phyloP scores from a whole-genome alignment of 228 moss, liverwort and hornwort genomes.

The Sphagnum magellanicum region DNA sequence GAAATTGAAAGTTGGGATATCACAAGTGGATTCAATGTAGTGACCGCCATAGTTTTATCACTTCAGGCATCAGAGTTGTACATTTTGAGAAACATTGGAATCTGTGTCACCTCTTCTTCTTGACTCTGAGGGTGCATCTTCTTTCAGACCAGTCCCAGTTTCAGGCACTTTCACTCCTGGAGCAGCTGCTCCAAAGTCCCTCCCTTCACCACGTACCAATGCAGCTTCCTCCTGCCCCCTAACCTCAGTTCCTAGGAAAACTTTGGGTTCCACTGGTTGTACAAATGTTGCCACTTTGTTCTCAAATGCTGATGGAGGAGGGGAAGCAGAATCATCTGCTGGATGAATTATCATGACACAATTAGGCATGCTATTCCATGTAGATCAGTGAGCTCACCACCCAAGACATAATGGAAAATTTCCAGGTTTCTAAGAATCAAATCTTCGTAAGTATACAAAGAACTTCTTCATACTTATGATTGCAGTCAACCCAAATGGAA shows the following conservation, averaged over 20 bases:
- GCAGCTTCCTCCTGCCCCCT: neutral
- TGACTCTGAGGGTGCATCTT: constrained; percentile 20
- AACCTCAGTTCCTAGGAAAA: neutral
- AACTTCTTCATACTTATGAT: too few relatives aligned
- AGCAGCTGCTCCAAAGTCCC: constrained; percentile 18
- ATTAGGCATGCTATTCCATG: neutral
- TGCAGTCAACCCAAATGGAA: too few relatives aligned
- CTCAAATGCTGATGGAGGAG: constrained; percentile 23
- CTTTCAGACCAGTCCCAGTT: constrained; percentile 18
- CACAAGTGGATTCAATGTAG: too few relatives aligned
- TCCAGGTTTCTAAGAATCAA: too few relatives aligned
- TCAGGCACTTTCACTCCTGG: constrained; percentile 24
- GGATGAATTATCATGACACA: neutral
- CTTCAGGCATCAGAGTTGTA: too few relatives aligned
- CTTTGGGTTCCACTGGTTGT: constrained; percentile 17
- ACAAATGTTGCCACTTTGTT: constrained; percentile 10
- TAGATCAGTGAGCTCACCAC: neutral
- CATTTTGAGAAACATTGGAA: too few relatives aligned
- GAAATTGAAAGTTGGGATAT: too few relatives aligned
- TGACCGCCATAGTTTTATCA: too few relatives aligned
- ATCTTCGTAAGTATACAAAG: too few relatives aligned
- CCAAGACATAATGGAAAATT: too few relatives aligned
- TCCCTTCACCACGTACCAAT: constrained; percentile 25
- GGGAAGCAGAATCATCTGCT: constrained; percentile 67
- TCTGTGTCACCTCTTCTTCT: constrained; percentile 39